A percentile compares a stretch with the other conserved stretches of the same genome.
phyloP scores from a whole-genome alignment of 306 rosid species.

The Cajanus cajan region DNA sequence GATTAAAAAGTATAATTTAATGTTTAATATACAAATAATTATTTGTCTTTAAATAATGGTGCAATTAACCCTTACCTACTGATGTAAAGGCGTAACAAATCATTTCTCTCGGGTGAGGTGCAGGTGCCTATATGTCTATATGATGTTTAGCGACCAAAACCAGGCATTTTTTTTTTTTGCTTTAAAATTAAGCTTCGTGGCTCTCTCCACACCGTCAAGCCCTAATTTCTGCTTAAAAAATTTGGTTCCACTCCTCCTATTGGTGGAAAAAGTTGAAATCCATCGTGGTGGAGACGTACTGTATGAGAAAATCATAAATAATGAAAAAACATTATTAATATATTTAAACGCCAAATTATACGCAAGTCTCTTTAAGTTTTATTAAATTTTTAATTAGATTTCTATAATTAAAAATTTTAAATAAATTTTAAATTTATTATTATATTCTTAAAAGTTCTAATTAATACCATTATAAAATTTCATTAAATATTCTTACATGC shows the following conservation, averaged over 20 bases:
- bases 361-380: not conserved
- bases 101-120: slow-evolving; percentile 35
- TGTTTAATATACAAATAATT: slow-evolving; percentile 12
- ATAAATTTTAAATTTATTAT: not conserved
- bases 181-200: slow-evolving; percentile 56
- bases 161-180: slow-evolving; percentile 35
- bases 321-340: slow-evolving; percentile 17
- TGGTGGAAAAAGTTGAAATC: slow-evolving; percentile 51
- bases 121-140: too few relatives aligned
- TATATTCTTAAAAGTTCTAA: not conserved
- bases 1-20: too few relatives aligned
- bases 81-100: slow-evolving; percentile 63
- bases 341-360: not conserved
- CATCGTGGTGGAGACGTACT: slow-evolving; percentile 28
- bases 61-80: slow-evolving; percentile 42
- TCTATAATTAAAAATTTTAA: not conserved
- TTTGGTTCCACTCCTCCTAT: slow-evolving; percentile 19
- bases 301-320: slow-evolving; percentile 14
- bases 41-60: slow-evolving; percentile 12
- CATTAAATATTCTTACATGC: not conserved
- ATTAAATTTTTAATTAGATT: not conserved
- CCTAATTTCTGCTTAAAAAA: slow-evolving; percentile 23
- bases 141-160: slow-evolving; percentile 42
- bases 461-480: not conserved
- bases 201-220: slow-evolving; percentile 62